Evolutionary conservation across 352 stramenopile genomes (phyloP).

Genomic region (Globisporangium nunn): DNA sequence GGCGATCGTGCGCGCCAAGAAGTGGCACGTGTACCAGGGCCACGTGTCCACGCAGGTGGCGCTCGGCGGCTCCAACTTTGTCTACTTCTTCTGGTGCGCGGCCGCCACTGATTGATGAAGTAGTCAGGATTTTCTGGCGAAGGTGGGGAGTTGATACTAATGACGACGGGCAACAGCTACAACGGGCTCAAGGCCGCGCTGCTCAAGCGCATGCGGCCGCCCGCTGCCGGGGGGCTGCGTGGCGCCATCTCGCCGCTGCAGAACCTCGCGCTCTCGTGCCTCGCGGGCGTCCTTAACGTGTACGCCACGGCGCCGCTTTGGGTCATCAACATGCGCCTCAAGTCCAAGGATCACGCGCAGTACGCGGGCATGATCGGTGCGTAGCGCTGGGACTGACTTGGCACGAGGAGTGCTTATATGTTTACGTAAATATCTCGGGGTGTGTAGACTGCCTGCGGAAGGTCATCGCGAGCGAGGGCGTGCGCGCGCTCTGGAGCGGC

Average conservation of each 20-base stretch:
- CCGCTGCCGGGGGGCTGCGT: constrained; percentile 18
- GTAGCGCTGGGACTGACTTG: constrained; percentile 5
- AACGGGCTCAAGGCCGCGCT: constrained; percentile 60
- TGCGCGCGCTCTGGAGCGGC: constrained; percentile 88
- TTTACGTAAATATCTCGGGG: not conserved
- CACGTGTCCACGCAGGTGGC: constrained; percentile 75
- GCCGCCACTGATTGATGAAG: not conserved
- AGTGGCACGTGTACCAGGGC: constrained; percentile 70
- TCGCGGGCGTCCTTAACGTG: constrained; percentile 87
- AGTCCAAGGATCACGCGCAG: constrained; percentile 72
- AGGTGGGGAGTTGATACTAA: too few species aligned
- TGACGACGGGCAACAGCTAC: constrained; percentile 22
- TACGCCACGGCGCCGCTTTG: constrained; percentile 86
- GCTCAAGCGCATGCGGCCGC: constrained; percentile 50
- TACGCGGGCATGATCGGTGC: constrained; percentile 34
- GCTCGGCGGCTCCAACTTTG: constrained; percentile 73
- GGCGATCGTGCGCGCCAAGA: constrained; percentile 50
- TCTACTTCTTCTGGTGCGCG: constrained; percentile 85
- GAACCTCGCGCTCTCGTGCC: constrained; percentile 48
- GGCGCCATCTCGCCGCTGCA: constrained; percentile 40
- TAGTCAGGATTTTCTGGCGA: too few species aligned
- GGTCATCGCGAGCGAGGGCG: constrained; percentile 64
- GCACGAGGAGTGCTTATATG: too few species aligned
- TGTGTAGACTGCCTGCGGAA: constrained; percentile 37
- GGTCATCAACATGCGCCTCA: constrained; percentile 92